Evolutionary conservation across 805 yeast species (phyloP), one percentile per base, ranked within the genome.

Genomic region (Saturnispora bothae): DNA sequence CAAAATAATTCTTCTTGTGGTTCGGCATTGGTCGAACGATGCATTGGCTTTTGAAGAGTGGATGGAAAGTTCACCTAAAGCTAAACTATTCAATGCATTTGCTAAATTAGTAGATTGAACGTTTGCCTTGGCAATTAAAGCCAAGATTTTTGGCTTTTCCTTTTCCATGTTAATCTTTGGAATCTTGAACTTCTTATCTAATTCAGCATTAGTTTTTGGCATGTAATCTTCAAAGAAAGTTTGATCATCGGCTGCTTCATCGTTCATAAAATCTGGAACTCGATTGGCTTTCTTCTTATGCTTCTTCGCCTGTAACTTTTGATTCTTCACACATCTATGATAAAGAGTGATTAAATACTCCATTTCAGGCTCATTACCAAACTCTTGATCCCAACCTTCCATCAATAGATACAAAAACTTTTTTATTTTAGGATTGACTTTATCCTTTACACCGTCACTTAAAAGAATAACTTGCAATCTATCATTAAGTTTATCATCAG

Each of bases 1-100:
- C 46, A 92, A 65, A 13, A 92, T 75, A 49, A 76, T 78, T 43
- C 95, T 69, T 55, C 98, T 73, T 37, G 82, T 70, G 6, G 70
- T 63, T 43, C 89, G 71, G 49, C 94, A 82, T 56, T 76, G 69
- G 42, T 83, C 80, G 53, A 89, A 89, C 39, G 73, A 71, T 20
- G 63, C 64, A n/a, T 75, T 69, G 9, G 81, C 76, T 35, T 66
- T 67, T 16, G 63, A 59, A 46, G 82, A 76, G 38, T 83, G 86
- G 36, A 76, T 64, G 1, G 95, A 76, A 7, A 71, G 62, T 34
- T 64, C 71, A 2, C 66, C 75, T 5, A 52, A 51, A 30, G 67
- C 63, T 33, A 67, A 59, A 23, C 62, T 47, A 38, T 64, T 56
- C 32, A 83, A 56, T 1, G 75, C 58, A 53, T 88, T 86, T 33